Conservation (phyloP, 2,329 filamentous ascomycete genomes). For the Trichoderma afroharzianum region DNA sequence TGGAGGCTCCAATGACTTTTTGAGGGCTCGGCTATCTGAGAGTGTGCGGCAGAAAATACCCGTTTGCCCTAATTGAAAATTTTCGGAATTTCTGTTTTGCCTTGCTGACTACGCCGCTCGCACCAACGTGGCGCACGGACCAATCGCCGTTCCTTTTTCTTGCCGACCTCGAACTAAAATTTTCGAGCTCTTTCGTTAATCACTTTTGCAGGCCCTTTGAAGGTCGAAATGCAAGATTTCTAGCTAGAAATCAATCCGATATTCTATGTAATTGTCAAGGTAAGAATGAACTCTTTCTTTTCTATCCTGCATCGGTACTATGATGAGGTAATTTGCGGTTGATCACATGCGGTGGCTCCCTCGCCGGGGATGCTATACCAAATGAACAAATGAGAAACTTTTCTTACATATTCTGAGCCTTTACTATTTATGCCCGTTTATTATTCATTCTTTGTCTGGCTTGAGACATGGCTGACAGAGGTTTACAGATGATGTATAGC, state of each 20-base stretch:
- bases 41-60: conserved; percentile 40
- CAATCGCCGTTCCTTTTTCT: conserved; percentile 12
- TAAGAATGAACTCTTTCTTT: conserved; percentile 25
- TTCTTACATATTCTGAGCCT: conserved; percentile 98
- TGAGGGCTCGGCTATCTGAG: conserved; percentile 35
- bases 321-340: conserved; percentile 99
- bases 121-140: conserved; percentile 16
- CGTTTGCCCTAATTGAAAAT: conserved; percentile 40
- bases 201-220: background rate
- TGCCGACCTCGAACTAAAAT: conserved; percentile 1
- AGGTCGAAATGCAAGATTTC: background rate
- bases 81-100: conserved; percentile 30
- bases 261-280: conserved; percentile 20
- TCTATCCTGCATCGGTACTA: conserved; percentile 32
- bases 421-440: conserved; percentile 23
- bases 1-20: conserved; percentile 40
- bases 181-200: conserved; percentile 15
- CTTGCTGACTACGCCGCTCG: conserved; percentile 16
- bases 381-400: conserved; percentile 80
- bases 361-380: conserved; percentile 85
- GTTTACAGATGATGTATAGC: background rate
- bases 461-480: conserved; percentile 9
- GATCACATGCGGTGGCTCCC: conserved; percentile 80
- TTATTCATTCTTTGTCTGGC: background rate
- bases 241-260: background rate